Percentiles rank a stretch among this genome's conserved stretches.
phyloP scores from a whole-genome alignment of 2,329 filamentous ascomycete species.

The Nemania sp. region DNA sequence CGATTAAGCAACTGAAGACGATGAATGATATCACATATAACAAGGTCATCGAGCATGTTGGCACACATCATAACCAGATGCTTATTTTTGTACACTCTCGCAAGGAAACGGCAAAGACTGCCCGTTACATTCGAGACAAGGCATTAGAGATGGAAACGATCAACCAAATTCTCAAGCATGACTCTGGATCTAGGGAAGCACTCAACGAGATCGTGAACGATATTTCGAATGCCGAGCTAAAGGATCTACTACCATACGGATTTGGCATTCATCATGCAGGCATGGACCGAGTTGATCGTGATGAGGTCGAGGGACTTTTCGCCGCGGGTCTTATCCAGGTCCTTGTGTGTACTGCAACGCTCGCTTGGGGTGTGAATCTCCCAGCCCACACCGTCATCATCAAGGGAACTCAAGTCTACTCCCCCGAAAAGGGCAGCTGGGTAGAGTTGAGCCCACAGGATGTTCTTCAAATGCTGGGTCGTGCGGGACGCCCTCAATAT shows the following conservation, averaged over 20 bases:
- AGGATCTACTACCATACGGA: constrained; percentile 92
- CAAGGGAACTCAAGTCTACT: constrained; percentile 98
- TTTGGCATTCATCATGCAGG: constrained; percentile 98
- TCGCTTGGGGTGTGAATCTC: constrained; percentile 98
- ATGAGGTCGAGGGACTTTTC: constrained; percentile 93
- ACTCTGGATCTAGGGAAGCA: constrained; percentile 89
- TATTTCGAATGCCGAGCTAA: constrained; percentile 84
- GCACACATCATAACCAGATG: constrained; percentile 93
- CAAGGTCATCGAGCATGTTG: constrained; percentile 95
- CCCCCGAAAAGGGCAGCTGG: constrained; percentile 97
- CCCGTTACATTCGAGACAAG: constrained; percentile 94
- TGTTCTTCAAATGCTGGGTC: constrained; percentile 97
- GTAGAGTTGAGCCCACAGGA: constrained; percentile 97
- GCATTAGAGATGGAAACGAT: constrained; percentile 97
- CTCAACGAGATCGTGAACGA: constrained; percentile 81
- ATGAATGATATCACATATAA: constrained; percentile 99
- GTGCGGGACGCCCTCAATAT: constrained; percentile 93
- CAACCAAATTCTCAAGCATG: constrained; percentile 89
- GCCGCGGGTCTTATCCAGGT: constrained; percentile 90
- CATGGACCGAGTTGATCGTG: constrained; percentile 94
- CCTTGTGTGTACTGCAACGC: constrained; percentile 94
- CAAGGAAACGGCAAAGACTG: constrained; percentile 98
- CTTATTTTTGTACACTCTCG: constrained; percentile 98
- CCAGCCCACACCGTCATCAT: constrained; percentile 98
- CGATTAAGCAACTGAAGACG: constrained; percentile 97